phyloP scores from a whole-genome alignment of 441 rosid genomes.

The Populus hybrid region DNA sequence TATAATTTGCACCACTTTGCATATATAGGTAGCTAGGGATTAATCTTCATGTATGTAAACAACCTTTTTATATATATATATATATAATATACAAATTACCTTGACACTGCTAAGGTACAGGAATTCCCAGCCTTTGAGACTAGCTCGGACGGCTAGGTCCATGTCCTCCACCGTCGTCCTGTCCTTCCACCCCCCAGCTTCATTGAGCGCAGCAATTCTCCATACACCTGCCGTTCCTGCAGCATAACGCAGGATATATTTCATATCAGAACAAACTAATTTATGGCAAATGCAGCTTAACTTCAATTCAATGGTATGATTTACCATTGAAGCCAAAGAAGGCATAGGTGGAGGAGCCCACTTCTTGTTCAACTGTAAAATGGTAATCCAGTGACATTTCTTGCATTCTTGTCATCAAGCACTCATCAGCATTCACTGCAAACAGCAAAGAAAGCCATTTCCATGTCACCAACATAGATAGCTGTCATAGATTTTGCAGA shows the following conservation, averaged over 20 bases:
- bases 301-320: not conserved
- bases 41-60: not conserved
- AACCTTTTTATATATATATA: not conserved
- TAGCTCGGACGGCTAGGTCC: slow-evolving; percentile 93
- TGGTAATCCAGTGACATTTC: slow-evolving; percentile 92
- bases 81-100: slow-evolving; percentile 33
- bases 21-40: not conserved
- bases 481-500: slow-evolving; percentile 24
- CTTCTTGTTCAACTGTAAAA: slow-evolving; percentile 94
- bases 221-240: slow-evolving; percentile 94
- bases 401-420: slow-evolving; percentile 98
- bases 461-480: slow-evolving; percentile 31
- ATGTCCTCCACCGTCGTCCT: slow-evolving; percentile 96
- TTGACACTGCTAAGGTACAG: slow-evolving; percentile 58
- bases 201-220: slow-evolving; percentile 83
- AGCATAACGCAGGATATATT: not conserved
- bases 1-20: no score
- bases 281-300: not conserved
- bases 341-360: slow-evolving; percentile 84
- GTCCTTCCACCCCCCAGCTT: slow-evolving; percentile 99
- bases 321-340: slow-evolving; percentile 96
- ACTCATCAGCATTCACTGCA: slow-evolving; percentile 80
- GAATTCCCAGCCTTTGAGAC: slow-evolving; percentile 95
- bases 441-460: slow-evolving; percentile 3
- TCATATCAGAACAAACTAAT: not conserved